A percentile compares a stretch with the other conserved stretches of the same genome.
These are phyloP conservation scores for Botryosphaeria agaves DNA, from an alignment of 2,329 filamentous ascomycete species.

Conservation along the genomic window DNA sequence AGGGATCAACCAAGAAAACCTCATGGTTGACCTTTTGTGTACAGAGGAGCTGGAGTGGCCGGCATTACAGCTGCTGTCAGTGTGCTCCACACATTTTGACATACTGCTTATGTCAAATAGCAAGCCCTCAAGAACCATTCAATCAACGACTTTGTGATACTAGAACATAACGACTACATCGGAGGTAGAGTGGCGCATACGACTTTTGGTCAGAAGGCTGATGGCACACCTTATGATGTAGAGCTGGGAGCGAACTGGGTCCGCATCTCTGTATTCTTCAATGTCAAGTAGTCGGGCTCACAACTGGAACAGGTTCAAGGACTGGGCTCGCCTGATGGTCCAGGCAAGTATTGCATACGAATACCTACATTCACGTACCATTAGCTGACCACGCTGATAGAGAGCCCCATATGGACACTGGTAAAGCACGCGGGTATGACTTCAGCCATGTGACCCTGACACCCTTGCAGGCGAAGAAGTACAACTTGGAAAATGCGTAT, in stretches of 20 bases:
- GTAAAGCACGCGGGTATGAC: no score
- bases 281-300: no score
- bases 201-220: slow-evolving; percentile 33
- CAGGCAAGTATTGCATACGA: no score
- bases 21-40: slow-evolving; percentile 1
- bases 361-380: no score
- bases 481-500: slow-evolving; percentile 35
- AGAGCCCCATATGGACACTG: slow-evolving; percentile 47
- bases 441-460: no score
- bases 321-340: slow-evolving; percentile 18
- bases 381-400: no score
- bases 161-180: slow-evolving; percentile 45
- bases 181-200: slow-evolving; percentile 44
- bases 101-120: no score
- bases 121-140: slow-evolving; percentile 45
- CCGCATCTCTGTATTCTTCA: no score
- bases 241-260: slow-evolving; percentile 55
- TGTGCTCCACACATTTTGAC: slow-evolving; percentile 1
- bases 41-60: slow-evolving; percentile 41
- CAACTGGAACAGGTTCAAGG: slow-evolving; percentile 28
- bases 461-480: slow-evolving; percentile 37
- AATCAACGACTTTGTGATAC: slow-evolving; percentile 44
- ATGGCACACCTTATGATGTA: slow-evolving; percentile 38
- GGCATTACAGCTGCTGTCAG: slow-evolving; percentile 43
- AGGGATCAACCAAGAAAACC: not conserved